Base-by-base conservation (phyloP, 148 eudicot species). In the Agrostemma githago region DNA sequence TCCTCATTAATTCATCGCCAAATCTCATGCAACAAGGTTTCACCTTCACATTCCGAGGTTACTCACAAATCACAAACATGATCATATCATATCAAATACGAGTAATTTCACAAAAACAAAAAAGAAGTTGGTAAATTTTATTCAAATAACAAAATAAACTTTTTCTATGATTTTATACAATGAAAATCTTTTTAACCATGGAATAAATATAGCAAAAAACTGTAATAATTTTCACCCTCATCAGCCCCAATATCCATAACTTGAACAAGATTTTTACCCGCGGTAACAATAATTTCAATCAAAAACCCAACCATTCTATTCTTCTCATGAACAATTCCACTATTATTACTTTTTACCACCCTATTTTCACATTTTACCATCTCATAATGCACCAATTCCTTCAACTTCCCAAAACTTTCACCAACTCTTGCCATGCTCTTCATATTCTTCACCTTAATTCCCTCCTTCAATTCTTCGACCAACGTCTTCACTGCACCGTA, bases 161-260 rank as follows among this genome's bases (percentile, higher is more conserved):
- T 26, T 26, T 26, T 26, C 34, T 26, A 26, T 26, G 34, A 26
- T 26, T 26, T 26, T 26, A 26, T 26, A 26, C 34, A 26, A 26
- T 26, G 1, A 26, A 26, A 26, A 26, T 26, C 34, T 26, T 26
- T 26, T 72, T 39, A 72, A 66, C 70, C 71, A 66, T 53, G 62
- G 48, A 41, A 57, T 7, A 66, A 4, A 66, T 0, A 75, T 53
- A 39, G 56, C 72, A 66, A 54, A n/a, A 56, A 75, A 11, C 72
- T 65, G 21, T 16, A 39, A 41, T 44, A 6, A 67, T 19, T 26
- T 41, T 66, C 58, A 21, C 17, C 62, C 17, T 76, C 78, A 1
- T 76, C 59, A 6, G 53, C 58, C 59, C 78, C 78, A 12, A 76
- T 68, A 16, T 68, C 78, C 58, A 76, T 68, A 60, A 68, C 67